Evolutionary conservation across 106 monocot species (phyloP).

Genomic region (Hemerocallis citrina): DNA sequence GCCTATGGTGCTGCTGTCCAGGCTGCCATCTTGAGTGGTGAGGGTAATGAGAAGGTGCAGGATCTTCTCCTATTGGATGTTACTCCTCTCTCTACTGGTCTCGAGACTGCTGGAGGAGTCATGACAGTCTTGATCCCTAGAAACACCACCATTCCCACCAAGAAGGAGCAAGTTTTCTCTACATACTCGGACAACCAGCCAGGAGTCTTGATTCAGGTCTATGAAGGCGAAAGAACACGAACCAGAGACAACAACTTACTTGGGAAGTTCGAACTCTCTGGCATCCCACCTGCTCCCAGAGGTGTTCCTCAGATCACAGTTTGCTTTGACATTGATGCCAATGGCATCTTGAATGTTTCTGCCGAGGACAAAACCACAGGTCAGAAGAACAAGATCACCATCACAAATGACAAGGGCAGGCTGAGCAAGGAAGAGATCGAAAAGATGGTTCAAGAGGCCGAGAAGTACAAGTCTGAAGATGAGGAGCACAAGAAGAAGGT

Average conservation of each 20-base stretch:
- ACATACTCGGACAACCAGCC: constrained; percentile 6
- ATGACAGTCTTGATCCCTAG: constrained; percentile 4
- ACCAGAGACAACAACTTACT: neutral
- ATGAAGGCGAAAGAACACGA: constrained; percentile 8
- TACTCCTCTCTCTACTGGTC: neutral
- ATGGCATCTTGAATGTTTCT: constrained; percentile 21
- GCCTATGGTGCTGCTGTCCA: constrained; percentile 5
- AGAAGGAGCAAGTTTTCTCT: constrained; percentile 9
- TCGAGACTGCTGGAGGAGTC: neutral
- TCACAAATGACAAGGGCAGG: constrained; percentile 49
- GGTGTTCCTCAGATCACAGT: neutral
- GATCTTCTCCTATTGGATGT: constrained; percentile 1
- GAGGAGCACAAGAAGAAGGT: constrained; percentile 37
- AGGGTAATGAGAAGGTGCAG: constrained; percentile 5
- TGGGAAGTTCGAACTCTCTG: constrained; percentile 20
- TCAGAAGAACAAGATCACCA: constrained; percentile 50
- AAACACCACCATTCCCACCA: constrained; percentile 13
- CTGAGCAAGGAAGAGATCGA: constrained; percentile 57
- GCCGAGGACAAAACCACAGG: constrained; percentile 31
- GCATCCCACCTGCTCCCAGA: constrained; percentile 23
- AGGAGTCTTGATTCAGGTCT: constrained; percentile 4
- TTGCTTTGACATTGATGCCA: constrained; percentile 5
- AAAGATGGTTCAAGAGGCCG: constrained; percentile 45
- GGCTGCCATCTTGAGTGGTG: constrained; percentile 3
- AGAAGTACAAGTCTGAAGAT: constrained; percentile 35